phyloP scores from a whole-genome alignment of 1,284 basidiomycete species.

The Pascua sp. region DNA sequence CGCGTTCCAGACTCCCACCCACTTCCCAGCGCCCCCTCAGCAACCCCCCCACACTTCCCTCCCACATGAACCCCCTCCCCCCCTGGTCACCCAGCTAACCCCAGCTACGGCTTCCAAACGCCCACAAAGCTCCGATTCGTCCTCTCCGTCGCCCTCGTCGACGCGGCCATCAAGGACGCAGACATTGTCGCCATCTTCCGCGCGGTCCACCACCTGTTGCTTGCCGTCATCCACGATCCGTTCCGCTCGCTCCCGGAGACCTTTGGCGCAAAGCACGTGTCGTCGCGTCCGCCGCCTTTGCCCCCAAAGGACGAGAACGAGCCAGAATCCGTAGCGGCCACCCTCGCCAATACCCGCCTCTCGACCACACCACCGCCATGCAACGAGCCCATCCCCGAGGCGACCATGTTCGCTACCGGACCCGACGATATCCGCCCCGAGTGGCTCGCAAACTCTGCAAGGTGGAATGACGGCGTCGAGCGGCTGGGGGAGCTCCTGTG shows the following conservation, averaged over 20 bases:
- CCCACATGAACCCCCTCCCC: not conserved
- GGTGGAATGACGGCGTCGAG: slow-evolving; percentile 36
- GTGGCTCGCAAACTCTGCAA: slow-evolving; percentile 30
- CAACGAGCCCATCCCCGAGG: slow-evolving; percentile 19
- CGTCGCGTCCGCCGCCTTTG: not conserved
- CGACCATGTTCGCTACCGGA: slow-evolving; percentile 32
- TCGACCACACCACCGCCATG: not conserved
- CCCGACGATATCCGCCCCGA: slow-evolving; percentile 38
- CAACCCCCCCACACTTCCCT: not conserved
- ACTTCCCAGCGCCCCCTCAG: not conserved
- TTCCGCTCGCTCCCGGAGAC: slow-evolving; percentile 37
- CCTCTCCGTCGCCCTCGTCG: slow-evolving; percentile 45
- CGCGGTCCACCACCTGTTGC: slow-evolving; percentile 45
- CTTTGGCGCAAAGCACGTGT: slow-evolving; percentile 23
- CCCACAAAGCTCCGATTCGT: slow-evolving; percentile 45
- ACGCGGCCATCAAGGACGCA: slow-evolving; percentile 49
- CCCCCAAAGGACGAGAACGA: not conserved
- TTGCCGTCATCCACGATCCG: slow-evolving; percentile 38
- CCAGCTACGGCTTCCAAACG: slow-evolving; percentile 49
- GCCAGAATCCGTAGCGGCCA: not conserved
- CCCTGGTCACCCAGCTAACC: not conserved
- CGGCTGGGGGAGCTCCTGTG: slow-evolving; percentile 38
- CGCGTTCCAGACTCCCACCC: not conserved
- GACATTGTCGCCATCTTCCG: slow-evolving; percentile 49
- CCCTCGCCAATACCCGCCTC: too few relatives aligned